Evolutionary conservation across 1,284 basidiomycete genomes (phyloP), one percentile per base, ranked within the genome.

Genomic region (Phenoliferia sp.): DNA sequence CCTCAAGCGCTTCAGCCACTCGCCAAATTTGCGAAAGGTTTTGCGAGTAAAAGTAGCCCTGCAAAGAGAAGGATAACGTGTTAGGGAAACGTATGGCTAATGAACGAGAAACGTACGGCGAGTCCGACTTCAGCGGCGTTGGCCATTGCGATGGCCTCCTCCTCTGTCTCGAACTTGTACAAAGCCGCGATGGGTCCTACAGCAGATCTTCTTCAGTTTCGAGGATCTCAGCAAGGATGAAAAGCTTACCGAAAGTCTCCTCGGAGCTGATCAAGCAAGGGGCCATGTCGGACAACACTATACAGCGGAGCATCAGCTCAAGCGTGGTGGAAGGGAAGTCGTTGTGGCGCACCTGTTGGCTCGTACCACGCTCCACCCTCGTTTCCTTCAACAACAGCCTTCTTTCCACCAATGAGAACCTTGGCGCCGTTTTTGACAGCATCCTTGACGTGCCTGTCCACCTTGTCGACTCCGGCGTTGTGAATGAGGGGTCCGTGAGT

Each of bases 401-500:
- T 67, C 80, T 88, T 86, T 31, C 95, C 96, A 22, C 96, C 95
- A 36, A 92, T 84, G 35, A 98, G 84, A 50, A 99, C 81, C 79
- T 90, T 88, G 2, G 93, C 95, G 55, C 96, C 96, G 60, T 85
- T 85, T 33, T 83, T 77, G 61, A 94, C 83, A 5, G 93, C 92
- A 75, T 94, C 90, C 59, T 92, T 84, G 67, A 99, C 87, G 80
- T 99, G 96, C 52, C 84, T 81, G 71, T 87, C 82, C 26, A 95
- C 93, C 81, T 99, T 99, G 71, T 89, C 85, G 60, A 94, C 82
- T 0, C 94, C 94, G 32, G 86, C 87, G 31, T 83, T 81, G 80
- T 96, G 93, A 72, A 99, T 96, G 61, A 99, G 83, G 16, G 96
- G 96, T 0, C 96, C 96, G 76, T 97, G 94, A 0, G 93, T 97